phyloP scores from a whole-genome alignment of 2,329 filamentous ascomycete species.

The Arthroderma sp. region DNA sequence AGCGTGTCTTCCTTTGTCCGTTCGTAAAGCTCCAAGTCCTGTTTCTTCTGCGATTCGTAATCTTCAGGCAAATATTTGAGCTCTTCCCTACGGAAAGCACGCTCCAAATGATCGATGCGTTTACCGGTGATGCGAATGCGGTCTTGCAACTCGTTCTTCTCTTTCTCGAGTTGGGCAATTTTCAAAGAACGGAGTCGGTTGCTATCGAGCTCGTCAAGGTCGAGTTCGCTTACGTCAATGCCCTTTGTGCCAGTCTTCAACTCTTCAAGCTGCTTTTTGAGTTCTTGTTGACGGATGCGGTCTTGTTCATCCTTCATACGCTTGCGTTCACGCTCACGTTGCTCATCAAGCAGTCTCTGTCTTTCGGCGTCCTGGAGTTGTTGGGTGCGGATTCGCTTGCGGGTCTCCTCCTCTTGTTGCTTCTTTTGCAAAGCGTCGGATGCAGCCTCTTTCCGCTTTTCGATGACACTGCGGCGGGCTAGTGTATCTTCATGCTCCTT shows the following conservation, averaged over 20 bases:
- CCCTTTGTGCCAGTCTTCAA: conserved; percentile 78
- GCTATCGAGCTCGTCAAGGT: conserved; percentile 76
- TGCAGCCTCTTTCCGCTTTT: conserved; percentile 95
- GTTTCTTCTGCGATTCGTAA: conserved; percentile 68
- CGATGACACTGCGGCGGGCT: conserved; percentile 76
- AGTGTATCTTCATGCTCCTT: conserved; percentile 80
- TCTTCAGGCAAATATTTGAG: conserved; percentile 79
- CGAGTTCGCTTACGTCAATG: conserved; percentile 57
- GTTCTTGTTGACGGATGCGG: conserved; percentile 79
- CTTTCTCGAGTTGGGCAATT: conserved; percentile 86
- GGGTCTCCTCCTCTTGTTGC: conserved; percentile 83
- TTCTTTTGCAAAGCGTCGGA: conserved; percentile 74
- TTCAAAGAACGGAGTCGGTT: conserved; percentile 88
- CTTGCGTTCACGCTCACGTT: conserved; percentile 76
- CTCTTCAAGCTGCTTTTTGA: conserved; percentile 84
- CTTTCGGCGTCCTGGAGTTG: conserved; percentile 82
- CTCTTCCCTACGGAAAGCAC: conserved; percentile 92
- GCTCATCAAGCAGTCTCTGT: conserved; percentile 79
- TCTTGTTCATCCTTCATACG: conserved; percentile 77
- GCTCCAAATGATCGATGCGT: conserved; percentile 91
- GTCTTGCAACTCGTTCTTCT: conserved; percentile 93
- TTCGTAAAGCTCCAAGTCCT: conserved; percentile 69
- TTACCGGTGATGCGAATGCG: conserved; percentile 84
- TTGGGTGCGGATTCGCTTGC: conserved; percentile 74
- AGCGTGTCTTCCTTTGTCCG: conserved; percentile 64